Percentiles rank a stretch among this genome's conserved stretches.
Evolutionary conservation across 2,329 filamentous ascomycete species (phyloP).

Genomic region (Thielaviopsis euricoi): DNA sequence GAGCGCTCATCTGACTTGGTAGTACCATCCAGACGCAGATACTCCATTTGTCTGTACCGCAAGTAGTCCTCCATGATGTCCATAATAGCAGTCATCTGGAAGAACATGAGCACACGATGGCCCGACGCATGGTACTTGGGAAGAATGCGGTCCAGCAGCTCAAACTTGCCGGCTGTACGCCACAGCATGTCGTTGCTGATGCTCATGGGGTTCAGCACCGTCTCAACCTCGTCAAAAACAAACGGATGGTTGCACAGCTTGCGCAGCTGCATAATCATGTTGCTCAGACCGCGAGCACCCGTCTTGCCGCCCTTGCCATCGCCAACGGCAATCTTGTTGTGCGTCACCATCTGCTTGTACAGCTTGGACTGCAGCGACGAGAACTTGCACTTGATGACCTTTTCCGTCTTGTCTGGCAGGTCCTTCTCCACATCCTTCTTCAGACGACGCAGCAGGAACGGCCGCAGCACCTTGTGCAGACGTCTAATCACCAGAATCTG

Average conservation of each 20-base stretch:
- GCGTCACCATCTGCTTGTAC: slow-evolving; percentile 93
- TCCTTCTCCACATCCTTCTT: slow-evolving; percentile 99
- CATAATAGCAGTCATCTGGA: slow-evolving; percentile 99
- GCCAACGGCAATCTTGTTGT: slow-evolving; percentile 86
- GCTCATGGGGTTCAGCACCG: slow-evolving; percentile 85
- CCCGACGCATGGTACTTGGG: slow-evolving; percentile 85
- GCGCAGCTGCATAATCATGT: slow-evolving; percentile 99
- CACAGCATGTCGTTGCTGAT: slow-evolving; percentile 86
- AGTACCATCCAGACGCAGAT: slow-evolving; percentile 85
- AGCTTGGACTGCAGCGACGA: slow-evolving; percentile 84
- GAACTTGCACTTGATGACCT: slow-evolving; percentile 98
- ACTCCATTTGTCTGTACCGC: slow-evolving; percentile 65
- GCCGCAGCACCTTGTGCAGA: slow-evolving; percentile 91
- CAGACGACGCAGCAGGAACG: slow-evolving; percentile 91
- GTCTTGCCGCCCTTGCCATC: slow-evolving; percentile 94
- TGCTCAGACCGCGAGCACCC: slow-evolving; percentile 84
- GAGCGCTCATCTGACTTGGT: slow-evolving; percentile 97
- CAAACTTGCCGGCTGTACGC: slow-evolving; percentile 94
- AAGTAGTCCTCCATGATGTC: slow-evolving; percentile 99
- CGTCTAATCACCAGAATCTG: slow-evolving; percentile 95
- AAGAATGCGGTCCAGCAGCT: slow-evolving; percentile 77
- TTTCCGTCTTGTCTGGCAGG: slow-evolving; percentile 94
- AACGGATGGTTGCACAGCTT: slow-evolving; percentile 99
- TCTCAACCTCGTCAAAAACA: slow-evolving; percentile 94
- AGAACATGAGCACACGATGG: slow-evolving; percentile 98